phyloP scores from a whole-genome alignment of 2,329 filamentous ascomycete species.

The Akanthomyces muscarius region DNA sequence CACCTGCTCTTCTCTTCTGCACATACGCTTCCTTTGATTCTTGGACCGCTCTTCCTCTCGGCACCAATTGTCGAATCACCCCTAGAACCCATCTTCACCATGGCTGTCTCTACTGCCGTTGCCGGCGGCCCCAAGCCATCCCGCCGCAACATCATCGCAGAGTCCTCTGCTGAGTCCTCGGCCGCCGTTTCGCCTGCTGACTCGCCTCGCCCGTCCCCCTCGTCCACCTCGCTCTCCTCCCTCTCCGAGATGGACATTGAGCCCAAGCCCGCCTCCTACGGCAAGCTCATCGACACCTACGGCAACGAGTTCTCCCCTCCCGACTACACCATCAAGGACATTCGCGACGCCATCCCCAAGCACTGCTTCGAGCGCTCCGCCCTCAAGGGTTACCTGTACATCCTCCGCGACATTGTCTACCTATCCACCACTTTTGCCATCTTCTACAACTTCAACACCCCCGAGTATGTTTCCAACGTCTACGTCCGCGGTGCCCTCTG shows the following conservation, averaged over 20 bases:
- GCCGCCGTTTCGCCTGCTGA: conserved; percentile 55
- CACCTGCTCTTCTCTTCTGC: not conserved
- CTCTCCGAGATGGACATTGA: conserved; percentile 61
- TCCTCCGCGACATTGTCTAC: conserved; percentile 71
- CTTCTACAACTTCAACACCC: conserved; percentile 86
- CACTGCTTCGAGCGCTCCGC: conserved; percentile 93
- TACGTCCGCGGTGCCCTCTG: conserved; percentile 62
- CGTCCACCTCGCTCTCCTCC: conserved; percentile 89
- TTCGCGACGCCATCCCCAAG: conserved; percentile 93
- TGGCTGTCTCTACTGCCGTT: conserved; percentile 45
- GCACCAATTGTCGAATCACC: conserved; percentile 14
- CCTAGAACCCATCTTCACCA: conserved; percentile 25
- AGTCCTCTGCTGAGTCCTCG: conserved; percentile 51
- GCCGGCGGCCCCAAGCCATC: conserved; percentile 40
- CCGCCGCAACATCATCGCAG: conserved; percentile 45
- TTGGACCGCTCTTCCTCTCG: not conserved
- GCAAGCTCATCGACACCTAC: conserved; percentile 81
- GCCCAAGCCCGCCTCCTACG: conserved; percentile 44
- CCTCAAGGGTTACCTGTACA: conserved; percentile 71
- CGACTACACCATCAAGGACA: conserved; percentile 96
- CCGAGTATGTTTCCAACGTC: conserved; percentile 71
- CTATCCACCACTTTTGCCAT: conserved; percentile 76
- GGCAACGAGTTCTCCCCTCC: conserved; percentile 93
- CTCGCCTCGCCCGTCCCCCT: conserved; percentile 62
- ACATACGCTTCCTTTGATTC: conserved; percentile 3